Conservation (phyloP, 257 asterid species). For the Solanum pinnatisectum region DNA sequence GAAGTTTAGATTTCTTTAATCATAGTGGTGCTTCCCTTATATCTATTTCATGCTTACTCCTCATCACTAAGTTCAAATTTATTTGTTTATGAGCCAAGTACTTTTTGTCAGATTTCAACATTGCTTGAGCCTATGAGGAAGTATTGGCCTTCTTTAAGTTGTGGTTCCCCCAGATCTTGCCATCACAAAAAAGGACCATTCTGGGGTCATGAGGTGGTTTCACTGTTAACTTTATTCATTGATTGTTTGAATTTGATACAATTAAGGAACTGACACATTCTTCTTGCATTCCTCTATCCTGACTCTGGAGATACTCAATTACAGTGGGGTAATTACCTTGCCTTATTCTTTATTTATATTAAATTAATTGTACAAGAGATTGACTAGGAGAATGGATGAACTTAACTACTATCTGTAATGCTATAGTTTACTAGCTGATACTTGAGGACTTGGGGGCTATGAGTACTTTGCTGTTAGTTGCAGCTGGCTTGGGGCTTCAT, state of each 20-base stretch:
- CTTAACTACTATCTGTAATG: neutral
- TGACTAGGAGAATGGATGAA: neutral
- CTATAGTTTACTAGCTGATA: neutral
- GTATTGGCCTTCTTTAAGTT: constrained; percentile 82
- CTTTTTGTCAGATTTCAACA: constrained; percentile 39
- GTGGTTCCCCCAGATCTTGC: constrained; percentile 57
- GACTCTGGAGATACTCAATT: constrained; percentile 26
- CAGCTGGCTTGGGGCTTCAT: neutral
- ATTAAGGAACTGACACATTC: constrained; percentile 26
- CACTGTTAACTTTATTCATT: neutral
- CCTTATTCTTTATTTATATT: constrained; percentile 1
- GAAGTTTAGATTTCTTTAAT: neutral
- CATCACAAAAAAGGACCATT: constrained; percentile 70
- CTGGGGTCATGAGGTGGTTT: constrained; percentile 93
- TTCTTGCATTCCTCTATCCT: constrained; percentile 29
- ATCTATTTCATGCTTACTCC: constrained; percentile 3
- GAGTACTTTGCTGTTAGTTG: neutral
- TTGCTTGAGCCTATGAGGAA: constrained; percentile 40
- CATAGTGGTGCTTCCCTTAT: neutral
- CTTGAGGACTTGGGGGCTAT: neutral
- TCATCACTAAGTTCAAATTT: neutral
- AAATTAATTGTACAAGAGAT: neutral
- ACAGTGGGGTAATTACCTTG: constrained; percentile 78
- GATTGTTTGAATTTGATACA: constrained; percentile 2
- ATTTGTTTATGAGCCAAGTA: neutral